phyloP scores from a whole-genome alignment of 2,329 filamentous ascomycete genomes.

The Oidium heveae region DNA sequence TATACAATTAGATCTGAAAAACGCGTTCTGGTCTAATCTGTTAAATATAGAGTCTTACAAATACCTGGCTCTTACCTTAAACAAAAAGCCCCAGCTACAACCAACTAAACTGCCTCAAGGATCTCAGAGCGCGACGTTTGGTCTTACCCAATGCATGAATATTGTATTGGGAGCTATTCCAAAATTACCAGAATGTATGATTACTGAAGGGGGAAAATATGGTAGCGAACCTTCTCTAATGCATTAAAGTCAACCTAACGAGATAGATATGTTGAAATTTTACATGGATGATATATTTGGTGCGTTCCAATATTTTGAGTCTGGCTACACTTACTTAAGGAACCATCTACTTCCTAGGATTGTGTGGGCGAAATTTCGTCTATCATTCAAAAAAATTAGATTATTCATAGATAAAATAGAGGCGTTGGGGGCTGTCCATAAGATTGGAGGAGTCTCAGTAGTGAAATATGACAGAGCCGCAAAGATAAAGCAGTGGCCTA shows the following conservation, averaged over 20 bases:
- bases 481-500: too few relatives aligned
- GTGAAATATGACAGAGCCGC: neutral
- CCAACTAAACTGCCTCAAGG: neutral
- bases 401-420: neutral
- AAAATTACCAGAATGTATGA: neutral
- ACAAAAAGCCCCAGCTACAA: neutral
- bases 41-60: neutral
- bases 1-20: constrained; percentile 1
- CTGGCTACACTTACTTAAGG: neutral
- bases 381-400: neutral
- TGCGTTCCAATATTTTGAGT: neutral
- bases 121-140: neutral
- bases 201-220: neutral
- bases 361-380: neutral
- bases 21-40: neutral
- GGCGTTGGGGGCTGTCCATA: neutral
- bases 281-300: constrained; percentile 1
- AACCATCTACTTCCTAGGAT: neutral
- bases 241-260: neutral
- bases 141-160: neutral
- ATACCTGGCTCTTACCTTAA: neutral
- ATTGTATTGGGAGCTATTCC: neutral
- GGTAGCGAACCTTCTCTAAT: neutral
- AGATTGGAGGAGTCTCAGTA: neutral
- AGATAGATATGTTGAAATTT: neutral